Conservation (phyloP, 371 early-diverging fungal species). For the Apophysomyces variabilis region DNA sequence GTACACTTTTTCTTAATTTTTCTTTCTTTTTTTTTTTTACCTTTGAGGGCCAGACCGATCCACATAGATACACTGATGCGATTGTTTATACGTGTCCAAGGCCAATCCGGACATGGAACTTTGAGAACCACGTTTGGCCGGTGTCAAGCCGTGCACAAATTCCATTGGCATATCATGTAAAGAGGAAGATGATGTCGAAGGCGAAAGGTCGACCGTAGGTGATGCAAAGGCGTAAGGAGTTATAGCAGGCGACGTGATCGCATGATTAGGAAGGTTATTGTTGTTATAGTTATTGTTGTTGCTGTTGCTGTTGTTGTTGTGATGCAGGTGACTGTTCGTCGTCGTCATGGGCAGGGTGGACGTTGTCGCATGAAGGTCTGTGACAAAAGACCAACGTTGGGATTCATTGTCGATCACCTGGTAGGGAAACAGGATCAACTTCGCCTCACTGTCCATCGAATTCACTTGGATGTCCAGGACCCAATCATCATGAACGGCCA, state of each 20-base stretch:
- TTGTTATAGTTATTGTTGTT: too few species aligned
- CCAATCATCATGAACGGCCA: constrained; percentile 46
- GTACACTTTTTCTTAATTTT: not conserved
- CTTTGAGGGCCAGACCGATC: constrained; percentile 29
- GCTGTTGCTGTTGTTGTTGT: too few species aligned
- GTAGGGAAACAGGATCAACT: constrained; percentile 46
- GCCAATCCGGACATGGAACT: constrained; percentile 31
- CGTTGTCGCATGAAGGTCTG: not conserved
- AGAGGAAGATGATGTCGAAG: constrained; percentile 27
- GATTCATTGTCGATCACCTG: constrained; percentile 49
- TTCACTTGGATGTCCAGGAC: constrained; percentile 43
- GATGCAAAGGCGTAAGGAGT: constrained; percentile 2
- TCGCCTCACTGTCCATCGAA: constrained; percentile 23
- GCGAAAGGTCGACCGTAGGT: constrained; percentile 23
- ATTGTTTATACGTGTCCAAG: constrained; percentile 43
- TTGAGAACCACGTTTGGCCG: constrained; percentile 54
- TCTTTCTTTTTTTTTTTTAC: constrained; percentile 19
- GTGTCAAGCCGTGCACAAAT: constrained; percentile 40
- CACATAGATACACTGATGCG: constrained; percentile 37
- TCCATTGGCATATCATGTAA: constrained; percentile 22
- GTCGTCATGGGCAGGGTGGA: too few species aligned
- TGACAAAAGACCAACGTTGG: constrained; percentile 48
- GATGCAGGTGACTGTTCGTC: too few species aligned
- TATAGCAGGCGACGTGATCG: not conserved
- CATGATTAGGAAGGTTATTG: too few species aligned